A percentile compares a stretch with the other conserved stretches of the same genome.
Evolutionary conservation across 2,329 filamentous ascomycete species (phyloP).

Genomic region (Decorospora gaudefroyi): DNA sequence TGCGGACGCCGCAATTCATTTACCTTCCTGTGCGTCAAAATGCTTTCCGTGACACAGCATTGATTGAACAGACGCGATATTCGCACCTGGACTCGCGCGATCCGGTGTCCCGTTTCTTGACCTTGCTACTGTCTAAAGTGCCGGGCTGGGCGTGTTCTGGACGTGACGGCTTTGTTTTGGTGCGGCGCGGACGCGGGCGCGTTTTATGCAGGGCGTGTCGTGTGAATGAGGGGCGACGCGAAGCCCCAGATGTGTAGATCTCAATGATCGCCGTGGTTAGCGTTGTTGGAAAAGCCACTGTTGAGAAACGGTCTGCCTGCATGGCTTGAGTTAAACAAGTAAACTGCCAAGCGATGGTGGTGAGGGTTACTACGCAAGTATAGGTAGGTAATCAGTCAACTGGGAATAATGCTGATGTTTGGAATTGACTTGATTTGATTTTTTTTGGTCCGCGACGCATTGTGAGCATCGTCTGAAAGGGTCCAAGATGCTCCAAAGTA

Average conservation of each 20-base stretch:
- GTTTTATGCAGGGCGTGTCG: too few species aligned
- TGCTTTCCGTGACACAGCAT: not conserved
- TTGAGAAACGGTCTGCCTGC: not conserved
- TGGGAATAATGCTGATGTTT: not conserved
- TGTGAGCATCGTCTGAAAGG: not conserved
- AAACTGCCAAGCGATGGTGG: not conserved
- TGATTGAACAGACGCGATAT: not conserved
- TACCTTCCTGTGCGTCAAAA: not conserved
- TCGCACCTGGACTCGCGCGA: too few species aligned
- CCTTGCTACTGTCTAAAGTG: too few species aligned
- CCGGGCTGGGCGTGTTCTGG: too few species aligned
- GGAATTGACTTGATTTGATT: constrained; percentile 1
- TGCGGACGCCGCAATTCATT: constrained; percentile 10
- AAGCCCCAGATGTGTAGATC: too few species aligned
- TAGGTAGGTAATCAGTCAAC: not conserved
- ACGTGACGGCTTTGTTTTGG: too few species aligned
- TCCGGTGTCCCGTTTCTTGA: too few species aligned
- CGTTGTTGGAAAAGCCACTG: too few species aligned
- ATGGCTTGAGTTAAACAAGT: constrained; percentile 1
- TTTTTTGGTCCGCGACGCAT: constrained; percentile 1
- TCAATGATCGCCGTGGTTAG: too few species aligned
- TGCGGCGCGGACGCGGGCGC: too few species aligned
- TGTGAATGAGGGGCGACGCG: too few species aligned
- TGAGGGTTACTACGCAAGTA: too few species aligned
- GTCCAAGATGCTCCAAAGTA: not conserved